Conservation (phyloP, 768 basidiomycete species). For the Cytidiella melzeri region DNA sequence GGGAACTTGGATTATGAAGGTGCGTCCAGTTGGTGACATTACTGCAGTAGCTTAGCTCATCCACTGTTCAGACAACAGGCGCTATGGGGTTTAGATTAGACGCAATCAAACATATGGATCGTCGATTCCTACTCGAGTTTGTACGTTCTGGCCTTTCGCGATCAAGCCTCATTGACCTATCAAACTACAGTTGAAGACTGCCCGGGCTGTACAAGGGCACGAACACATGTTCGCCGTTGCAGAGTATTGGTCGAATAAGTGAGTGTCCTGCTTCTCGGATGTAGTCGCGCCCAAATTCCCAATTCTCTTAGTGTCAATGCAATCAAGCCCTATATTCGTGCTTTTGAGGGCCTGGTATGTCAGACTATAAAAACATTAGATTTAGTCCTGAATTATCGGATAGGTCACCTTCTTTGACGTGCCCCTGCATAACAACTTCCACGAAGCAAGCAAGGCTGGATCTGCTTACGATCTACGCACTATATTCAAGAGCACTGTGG, state of each 20-base stretch:
- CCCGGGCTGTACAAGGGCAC: conserved; percentile 38
- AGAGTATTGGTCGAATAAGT: conserved; percentile 82
- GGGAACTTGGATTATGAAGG: conserved; percentile 73
- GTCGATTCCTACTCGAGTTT: conserved; percentile 60
- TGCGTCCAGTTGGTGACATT: conserved; percentile 15
- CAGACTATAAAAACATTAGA: background rate
- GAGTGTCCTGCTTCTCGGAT: conserved; percentile 16
- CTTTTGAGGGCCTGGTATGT: conserved; percentile 60
- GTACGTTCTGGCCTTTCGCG: no score
- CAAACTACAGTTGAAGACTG: conserved; percentile 51
- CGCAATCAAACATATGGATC: conserved; percentile 87
- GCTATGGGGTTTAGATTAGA: conserved; percentile 79
- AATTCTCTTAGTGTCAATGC: conserved; percentile 34
- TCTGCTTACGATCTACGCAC: conserved; percentile 68
- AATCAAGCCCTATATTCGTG: conserved; percentile 52
- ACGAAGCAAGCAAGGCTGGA: conserved; percentile 64
- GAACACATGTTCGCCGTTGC: conserved; percentile 59
- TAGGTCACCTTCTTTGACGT: conserved; percentile 91
- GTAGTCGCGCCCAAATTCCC: conserved; percentile 6
- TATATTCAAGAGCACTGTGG: conserved; percentile 65
- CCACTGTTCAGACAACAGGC: conserved; percentile 47
- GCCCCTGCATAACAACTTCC: conserved; percentile 80
- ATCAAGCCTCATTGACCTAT: no score
- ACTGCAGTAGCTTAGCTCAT: background rate
- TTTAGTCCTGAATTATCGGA: background rate